Evolutionary conservation across 148 eudicot genomes (phyloP).

Genomic region (Tetragonia tetragonoides): DNA sequence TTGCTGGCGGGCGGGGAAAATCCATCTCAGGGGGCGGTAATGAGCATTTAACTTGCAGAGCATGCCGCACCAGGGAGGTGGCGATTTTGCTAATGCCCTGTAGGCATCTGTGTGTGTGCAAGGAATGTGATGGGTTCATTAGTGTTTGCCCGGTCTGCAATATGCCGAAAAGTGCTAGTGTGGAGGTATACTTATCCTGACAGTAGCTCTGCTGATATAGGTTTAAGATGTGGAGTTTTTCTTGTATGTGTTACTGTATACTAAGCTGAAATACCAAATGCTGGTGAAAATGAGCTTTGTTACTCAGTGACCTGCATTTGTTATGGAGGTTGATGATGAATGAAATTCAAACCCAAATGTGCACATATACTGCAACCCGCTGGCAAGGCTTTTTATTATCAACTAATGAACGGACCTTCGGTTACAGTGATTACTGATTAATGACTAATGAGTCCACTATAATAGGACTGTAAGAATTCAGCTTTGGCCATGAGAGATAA

Average conservation of each 20-base stretch:
- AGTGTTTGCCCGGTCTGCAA: slow-evolving; percentile 68
- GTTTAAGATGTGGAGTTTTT: background rate
- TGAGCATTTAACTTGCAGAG: slow-evolving; percentile 53
- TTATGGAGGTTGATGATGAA: slow-evolving; percentile 28
- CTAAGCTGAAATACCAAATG: slow-evolving; percentile 30
- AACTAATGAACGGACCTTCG: background rate
- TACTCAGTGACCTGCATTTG: slow-evolving; percentile 30
- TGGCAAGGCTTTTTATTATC: background rate
- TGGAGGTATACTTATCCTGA: slow-evolving; percentile 71
- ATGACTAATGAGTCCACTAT: too few relatives aligned
- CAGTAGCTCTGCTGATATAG: background rate
- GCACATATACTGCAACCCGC: slow-evolving; percentile 6
- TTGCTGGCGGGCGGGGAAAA: slow-evolving; percentile 37
- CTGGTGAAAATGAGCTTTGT: slow-evolving; percentile 31
- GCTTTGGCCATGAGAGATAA: too few relatives aligned
- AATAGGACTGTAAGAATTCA: too few relatives aligned
- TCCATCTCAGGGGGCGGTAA: slow-evolving; percentile 17
- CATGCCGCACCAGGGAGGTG: slow-evolving; percentile 56
- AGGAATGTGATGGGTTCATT: slow-evolving; percentile 53
- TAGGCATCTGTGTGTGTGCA: slow-evolving; percentile 72
- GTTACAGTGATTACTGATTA: too few relatives aligned
- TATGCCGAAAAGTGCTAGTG: slow-evolving; percentile 53
- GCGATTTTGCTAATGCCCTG: slow-evolving; percentile 73
- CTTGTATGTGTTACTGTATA: slow-evolving; percentile 29
- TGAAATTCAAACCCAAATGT: slow-evolving; percentile 25